Evolutionary conservation across 2,329 filamentous ascomycete genomes (phyloP), one percentile per base, ranked within the genome.

Genomic region (Moelleriella libera): DNA sequence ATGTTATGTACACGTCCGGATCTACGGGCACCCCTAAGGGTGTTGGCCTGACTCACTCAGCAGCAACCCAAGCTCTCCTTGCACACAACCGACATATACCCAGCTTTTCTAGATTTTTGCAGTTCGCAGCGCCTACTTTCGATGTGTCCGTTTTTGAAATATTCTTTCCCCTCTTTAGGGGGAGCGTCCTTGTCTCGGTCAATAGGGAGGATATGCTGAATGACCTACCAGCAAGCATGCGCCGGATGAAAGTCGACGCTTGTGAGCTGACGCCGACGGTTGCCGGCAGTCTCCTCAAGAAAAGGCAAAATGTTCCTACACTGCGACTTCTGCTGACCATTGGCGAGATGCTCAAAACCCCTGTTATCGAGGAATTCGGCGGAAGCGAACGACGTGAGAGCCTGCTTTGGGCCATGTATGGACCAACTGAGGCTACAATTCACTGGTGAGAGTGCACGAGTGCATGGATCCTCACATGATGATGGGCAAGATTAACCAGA

Each of bases 101-200:
- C 2, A 40, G 47, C 0, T 95, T 95, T 58, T 70, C 70, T 12
- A 77, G 88, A 43, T 95, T 96, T 60, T 74, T 96, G 1, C 89
- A 96, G 60, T 95, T 95, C 61, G 89, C 89, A 5, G 83, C 88
- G 3, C 87, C 89, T 1, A 95, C 88, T 0, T 96, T 96, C 60
- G 89, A 96, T 62, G 89, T 96, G 6, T 94, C 87, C 0, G 83
- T 95, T 5, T 96, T 96, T 60, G 89, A 96, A 60, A 89, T 94
- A 6, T 95, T 95, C 70, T 95, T 95, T 53, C 85, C 89, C 0
- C 68, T 89, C 12, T 83, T 81, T 51, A 73, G 87, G 49, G 84
- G 84, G 2, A 69, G 69, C 28, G 94, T 87, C 0, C 67, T 96
- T 2, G 77, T 90, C 44, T 76, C 78, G 48, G 87, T 82, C 53